These are phyloP conservation scores for Eucalyptus polybractea DNA, from an alignment of 345 rosid species.

Conservation along the genomic window DNA sequence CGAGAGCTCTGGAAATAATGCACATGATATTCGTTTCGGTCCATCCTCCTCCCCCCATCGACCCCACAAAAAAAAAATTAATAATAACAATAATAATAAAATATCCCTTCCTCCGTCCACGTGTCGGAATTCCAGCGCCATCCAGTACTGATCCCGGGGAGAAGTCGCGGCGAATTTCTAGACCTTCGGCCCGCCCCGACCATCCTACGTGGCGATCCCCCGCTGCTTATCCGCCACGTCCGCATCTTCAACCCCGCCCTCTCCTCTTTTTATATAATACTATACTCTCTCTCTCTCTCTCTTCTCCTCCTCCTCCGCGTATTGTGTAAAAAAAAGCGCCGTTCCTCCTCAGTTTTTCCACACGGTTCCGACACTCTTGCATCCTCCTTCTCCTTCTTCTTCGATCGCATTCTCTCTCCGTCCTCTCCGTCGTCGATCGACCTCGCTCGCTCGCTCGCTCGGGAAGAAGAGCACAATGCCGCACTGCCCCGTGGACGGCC, in stretches of 20 bases:
- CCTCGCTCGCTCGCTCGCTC: not conserved
- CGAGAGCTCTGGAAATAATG: not conserved
- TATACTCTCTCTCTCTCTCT: not conserved
- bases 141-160: not conserved
- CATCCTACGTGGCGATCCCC: not conserved
- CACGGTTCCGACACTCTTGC: not conserved
- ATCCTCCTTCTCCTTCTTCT: not conserved
- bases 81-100: too few relatives aligned
- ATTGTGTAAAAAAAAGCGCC: not conserved
- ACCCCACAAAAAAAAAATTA: not conserved
- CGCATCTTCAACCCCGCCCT: not conserved
- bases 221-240: not conserved
- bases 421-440: not conserved
- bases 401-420: not conserved
- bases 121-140: not conserved
- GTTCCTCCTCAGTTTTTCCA: not conserved
- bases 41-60: not conserved
- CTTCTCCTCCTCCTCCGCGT: not conserved
- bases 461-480: constrained; percentile 28
- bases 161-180: not conserved
- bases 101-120: not conserved
- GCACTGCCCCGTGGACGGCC: constrained; percentile 33
- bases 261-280: not conserved
- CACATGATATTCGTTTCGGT: not conserved
- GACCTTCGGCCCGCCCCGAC: not conserved